phyloP scores from a whole-genome alignment of 345 rosid genomes.

The Dimocarpus longan region DNA sequence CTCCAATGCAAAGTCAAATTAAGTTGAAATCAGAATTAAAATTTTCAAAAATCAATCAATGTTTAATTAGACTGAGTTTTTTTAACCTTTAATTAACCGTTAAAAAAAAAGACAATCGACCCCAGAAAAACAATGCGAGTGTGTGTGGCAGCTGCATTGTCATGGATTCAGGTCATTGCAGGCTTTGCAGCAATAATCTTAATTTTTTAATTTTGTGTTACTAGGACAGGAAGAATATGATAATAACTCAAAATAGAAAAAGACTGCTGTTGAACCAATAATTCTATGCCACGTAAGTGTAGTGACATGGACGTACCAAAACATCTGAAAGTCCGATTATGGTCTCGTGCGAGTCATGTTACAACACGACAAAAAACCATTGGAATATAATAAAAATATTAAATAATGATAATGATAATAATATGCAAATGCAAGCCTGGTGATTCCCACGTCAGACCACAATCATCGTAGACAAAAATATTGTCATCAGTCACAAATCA shows the following conservation, averaged over 20 bases:
- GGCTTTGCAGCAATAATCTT: not conserved
- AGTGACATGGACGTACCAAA: not conserved
- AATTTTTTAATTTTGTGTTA: not conserved
- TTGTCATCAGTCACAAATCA: not conserved
- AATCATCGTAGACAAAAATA: not conserved
- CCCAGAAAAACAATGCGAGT: too few species aligned
- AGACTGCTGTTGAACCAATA: not conserved
- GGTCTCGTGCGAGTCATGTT: slow-evolving; percentile 25
- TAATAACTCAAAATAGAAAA: not conserved
- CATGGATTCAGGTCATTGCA: too few species aligned
- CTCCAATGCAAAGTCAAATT: not conserved
- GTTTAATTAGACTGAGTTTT: too few species aligned
- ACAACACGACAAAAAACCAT: slow-evolving; percentile 25
- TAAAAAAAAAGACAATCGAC: too few species aligned
- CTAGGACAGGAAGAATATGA: not conserved
- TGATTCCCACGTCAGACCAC: slow-evolving; percentile 37
- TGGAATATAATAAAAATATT: not conserved
- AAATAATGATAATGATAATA: not conserved
- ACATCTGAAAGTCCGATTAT: slow-evolving; percentile 4
- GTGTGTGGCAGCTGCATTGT: too few species aligned
- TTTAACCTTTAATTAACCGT: too few species aligned
- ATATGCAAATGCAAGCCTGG: slow-evolving; percentile 8
- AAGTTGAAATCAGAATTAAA: not conserved
- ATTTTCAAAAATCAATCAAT: not conserved
- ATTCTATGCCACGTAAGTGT: not conserved